Evolutionary conservation across 257 asterid genomes (phyloP), one percentile per base, ranked within the genome.

Genomic region (Verbena officinalis): DNA sequence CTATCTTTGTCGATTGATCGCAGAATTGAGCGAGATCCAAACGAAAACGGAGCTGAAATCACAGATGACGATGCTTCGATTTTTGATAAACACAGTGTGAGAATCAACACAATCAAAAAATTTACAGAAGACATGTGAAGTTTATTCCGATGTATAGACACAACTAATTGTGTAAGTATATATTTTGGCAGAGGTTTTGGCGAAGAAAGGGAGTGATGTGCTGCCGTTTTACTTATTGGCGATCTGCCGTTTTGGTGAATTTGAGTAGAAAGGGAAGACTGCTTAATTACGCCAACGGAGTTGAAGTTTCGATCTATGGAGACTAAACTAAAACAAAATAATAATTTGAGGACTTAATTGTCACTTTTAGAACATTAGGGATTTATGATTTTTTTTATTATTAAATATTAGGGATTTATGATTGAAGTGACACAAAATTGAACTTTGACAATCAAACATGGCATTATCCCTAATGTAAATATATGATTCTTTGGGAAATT

Each of bases 11-110:
- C 71, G 48, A 84, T 70, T 22, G 78, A 74, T 59, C 95, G 80
- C 43, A 86, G 78, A 67, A 84, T 66, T 2, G 84, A 79, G 33
- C 91, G 83, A 46, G 83, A 79, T 80, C 87, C 85, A 54, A 42
- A 33, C 57, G 57, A 27, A 55, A 67, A 22, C 21, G 51, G 64
- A 20, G 36, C 5, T 31, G 64, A 40, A 59, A 59, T 57, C 64
- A 38, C 19, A 20, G 64, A 22, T 11, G 51, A 59, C 13, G 64
- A 59, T 12, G 64, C 64, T 21, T 22, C 51, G 49, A 21, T 36
- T 4, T 10, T 7, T 8, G 21, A 39, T 39, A 40, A 12, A 38
- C 5, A 59, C 20, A 21, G 36, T 14, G 34, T 7, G 4, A 39
- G 13, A 22, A 39, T 22, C 4, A 6, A 39, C 8, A 59, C 34